Evolutionary conservation across 2,329 filamentous ascomycete species (phyloP).

Genomic region (Scedosporium dehoogii): DNA sequence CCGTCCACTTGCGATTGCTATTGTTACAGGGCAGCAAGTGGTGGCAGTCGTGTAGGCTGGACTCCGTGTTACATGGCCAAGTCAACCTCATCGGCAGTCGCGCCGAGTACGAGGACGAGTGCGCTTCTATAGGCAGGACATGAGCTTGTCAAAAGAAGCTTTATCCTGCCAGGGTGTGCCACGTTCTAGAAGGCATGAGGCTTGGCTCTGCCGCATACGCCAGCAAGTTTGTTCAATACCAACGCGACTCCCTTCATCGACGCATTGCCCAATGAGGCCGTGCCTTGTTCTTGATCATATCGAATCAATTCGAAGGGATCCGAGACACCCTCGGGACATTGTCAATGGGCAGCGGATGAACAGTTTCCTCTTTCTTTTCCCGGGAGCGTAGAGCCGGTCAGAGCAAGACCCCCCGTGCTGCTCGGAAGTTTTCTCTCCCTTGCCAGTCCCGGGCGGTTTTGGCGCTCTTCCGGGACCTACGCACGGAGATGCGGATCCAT

Average conservation of each 20-base stretch:
- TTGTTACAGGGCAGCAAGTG: no score
- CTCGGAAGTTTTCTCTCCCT: background rate
- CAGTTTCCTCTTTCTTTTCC: background rate
- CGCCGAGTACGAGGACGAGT: background rate
- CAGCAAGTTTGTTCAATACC: background rate
- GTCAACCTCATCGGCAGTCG: background rate
- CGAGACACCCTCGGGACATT: background rate
- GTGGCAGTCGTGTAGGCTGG: no score
- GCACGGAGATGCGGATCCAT: background rate
- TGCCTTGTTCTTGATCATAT: background rate
- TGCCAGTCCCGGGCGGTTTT: background rate
- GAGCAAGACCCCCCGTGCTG: background rate
- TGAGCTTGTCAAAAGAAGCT: background rate
- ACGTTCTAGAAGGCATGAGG: background rate
- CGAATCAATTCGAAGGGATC: background rate
- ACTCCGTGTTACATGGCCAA: background rate
- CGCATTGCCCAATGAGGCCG: background rate
- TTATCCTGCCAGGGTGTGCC: background rate
- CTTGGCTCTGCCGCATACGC: background rate
- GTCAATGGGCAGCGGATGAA: no score
- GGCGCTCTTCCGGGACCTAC: background rate
- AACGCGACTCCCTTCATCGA: background rate
- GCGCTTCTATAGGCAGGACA: background rate
- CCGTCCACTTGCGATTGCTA: no score
- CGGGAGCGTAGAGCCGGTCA: background rate